phyloP scores from a whole-genome alignment of 2,329 filamentous ascomycete species.

The Tolypocladium paradoxum region DNA sequence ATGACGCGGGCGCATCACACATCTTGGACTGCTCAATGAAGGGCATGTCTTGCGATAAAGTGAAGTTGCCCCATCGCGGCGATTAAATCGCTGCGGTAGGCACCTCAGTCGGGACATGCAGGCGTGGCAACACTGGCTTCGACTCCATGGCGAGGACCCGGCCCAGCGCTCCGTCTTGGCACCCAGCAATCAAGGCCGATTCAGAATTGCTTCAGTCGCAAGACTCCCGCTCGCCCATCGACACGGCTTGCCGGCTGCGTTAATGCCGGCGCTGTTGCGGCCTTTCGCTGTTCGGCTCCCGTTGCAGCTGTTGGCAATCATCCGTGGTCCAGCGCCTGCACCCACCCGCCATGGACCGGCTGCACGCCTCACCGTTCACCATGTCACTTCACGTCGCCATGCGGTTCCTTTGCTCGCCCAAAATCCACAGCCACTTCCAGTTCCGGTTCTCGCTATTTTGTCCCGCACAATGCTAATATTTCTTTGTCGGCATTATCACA shows the following conservation, averaged over 20 bases:
- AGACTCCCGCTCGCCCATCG: background rate
- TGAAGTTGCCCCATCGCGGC: conserved; percentile 3
- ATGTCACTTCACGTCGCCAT: background rate
- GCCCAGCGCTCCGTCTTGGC: background rate
- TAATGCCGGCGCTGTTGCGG: background rate
- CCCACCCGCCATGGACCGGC: background rate
- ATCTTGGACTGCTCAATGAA: conserved; percentile 3
- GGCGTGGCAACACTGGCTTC: background rate
- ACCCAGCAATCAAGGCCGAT: background rate
- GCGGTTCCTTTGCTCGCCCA: background rate
- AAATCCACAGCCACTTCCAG: background rate
- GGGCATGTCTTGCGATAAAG: conserved; percentile 3
- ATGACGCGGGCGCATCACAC: conserved; percentile 5
- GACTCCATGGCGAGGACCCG: background rate
- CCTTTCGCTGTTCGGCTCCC: background rate
- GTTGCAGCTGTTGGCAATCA: background rate
- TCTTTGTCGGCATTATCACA: background rate
- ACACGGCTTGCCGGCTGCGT: background rate
- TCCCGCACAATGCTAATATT: background rate
- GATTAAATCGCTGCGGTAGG: background rate
- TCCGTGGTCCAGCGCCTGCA: background rate
- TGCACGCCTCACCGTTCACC: background rate
- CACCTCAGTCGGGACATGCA: background rate
- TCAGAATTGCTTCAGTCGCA: background rate
- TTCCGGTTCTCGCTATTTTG: background rate